A percentile compares a stretch with the other conserved stretches of the same genome.
These are phyloP conservation scores for Tolypocladium guangdongense DNA, from an alignment of 2,329 filamentous ascomycete species.

Conservation along the genomic window DNA sequence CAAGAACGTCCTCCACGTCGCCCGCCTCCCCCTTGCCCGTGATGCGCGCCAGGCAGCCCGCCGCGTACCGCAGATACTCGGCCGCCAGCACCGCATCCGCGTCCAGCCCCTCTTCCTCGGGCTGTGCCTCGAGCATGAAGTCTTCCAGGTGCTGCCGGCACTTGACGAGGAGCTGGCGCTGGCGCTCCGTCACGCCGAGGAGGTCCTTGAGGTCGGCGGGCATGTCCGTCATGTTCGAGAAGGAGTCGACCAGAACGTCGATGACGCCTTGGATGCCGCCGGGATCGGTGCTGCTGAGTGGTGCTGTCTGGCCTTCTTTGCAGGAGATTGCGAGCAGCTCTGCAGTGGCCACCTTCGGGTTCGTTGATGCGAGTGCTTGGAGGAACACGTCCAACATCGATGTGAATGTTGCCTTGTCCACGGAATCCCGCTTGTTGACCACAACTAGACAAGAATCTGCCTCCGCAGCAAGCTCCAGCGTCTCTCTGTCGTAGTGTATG, in stretches of 20 bases:
- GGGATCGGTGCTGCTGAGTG: slow-evolving; percentile 29
- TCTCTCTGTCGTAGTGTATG: slow-evolving; percentile 45
- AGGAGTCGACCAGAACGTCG: slow-evolving; percentile 53
- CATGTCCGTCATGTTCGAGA: slow-evolving; percentile 60
- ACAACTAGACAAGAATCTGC: slow-evolving; percentile 41
- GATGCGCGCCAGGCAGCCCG: slow-evolving; percentile 70
- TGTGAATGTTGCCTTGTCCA: slow-evolving; percentile 22
- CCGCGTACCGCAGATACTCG: slow-evolving; percentile 75
- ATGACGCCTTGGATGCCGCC: slow-evolving; percentile 62
- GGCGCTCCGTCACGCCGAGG: slow-evolving; percentile 81
- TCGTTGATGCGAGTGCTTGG: slow-evolving; percentile 5
- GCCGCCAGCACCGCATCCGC: slow-evolving; percentile 83
- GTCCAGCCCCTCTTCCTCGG: slow-evolving; percentile 30
- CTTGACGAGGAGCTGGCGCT: slow-evolving; percentile 66
- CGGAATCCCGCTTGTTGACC: slow-evolving; percentile 52
- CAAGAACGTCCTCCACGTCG: slow-evolving; percentile 90
- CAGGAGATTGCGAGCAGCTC: slow-evolving; percentile 55
- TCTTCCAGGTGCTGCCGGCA: slow-evolving; percentile 62
- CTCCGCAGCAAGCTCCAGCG: slow-evolving; percentile 38
- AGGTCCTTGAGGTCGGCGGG: slow-evolving; percentile 68
- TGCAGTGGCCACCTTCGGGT: slow-evolving; percentile 20
- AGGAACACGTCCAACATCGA: slow-evolving; percentile 30
- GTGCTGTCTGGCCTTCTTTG: slow-evolving; percentile 37
- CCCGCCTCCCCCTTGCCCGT: slow-evolving; percentile 76
- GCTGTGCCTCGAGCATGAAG: slow-evolving; percentile 53